Percentiles rank a stretch among this genome's conserved stretches.
phyloP scores from a whole-genome alignment of 441 rosid genomes.

The Metrosideros polymorpha region DNA sequence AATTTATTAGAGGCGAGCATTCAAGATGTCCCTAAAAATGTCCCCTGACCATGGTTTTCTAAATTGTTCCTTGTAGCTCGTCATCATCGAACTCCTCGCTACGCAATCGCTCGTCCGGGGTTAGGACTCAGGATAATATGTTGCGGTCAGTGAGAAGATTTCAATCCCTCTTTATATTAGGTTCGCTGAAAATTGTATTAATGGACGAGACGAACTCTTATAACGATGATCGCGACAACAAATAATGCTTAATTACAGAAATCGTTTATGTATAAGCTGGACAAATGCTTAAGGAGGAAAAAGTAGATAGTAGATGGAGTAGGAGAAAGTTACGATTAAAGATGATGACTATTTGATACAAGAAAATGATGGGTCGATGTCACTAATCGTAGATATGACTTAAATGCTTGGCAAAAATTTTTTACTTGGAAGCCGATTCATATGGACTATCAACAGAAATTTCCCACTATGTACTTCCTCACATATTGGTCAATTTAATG shows the following conservation, averaged over 20 bases:
- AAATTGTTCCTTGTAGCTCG: background rate
- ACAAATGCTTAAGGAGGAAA: background rate
- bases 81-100: fast-evolving
- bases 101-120: fast-evolving
- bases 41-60: fast-evolving
- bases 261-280: background rate
- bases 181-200: background rate
- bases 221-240: background rate
- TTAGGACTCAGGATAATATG: background rate
- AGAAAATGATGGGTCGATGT: background rate
- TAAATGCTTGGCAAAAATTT: background rate
- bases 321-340: background rate
- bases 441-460: background rate
- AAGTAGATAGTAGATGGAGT: background rate
- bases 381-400: background rate
- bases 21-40: fast-evolving
- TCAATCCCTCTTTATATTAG: background rate
- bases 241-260: background rate
- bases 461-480: background rate
- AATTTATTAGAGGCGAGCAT: background rate
- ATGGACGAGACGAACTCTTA: background rate
- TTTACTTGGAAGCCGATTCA: background rate
- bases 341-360: background rate
- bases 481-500: background rate
- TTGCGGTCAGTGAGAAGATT: fast-evolving